Evolutionary conservation across 495 filamentous ascomycete genomes (phyloP), one percentile per base, ranked within the genome.

Genomic region (Sabuloglossum arenarium): DNA sequence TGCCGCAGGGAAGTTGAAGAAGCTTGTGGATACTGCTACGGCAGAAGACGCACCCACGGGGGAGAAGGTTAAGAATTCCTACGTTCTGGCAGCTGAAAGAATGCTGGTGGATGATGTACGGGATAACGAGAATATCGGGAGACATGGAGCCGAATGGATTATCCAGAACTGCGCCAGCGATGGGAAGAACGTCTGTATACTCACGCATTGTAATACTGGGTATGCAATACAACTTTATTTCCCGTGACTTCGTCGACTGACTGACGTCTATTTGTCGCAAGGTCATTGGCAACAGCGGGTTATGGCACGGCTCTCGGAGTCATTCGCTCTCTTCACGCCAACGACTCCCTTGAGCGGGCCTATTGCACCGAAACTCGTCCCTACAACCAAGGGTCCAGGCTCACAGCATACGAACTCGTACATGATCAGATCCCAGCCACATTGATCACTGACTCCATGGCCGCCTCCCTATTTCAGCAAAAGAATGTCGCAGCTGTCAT

Each of bases 171-270:
- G 47, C 12, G 25, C 1, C 5, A 11, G 47, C 28, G 12, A 6
- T 1, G 47, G 47, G 12, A 16, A 9, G 49, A 73, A 71, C 64
- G 73, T 80, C 19, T 82, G 81, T 10, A 81, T 97, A 30, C 66
- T 98, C 59, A 98, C 91, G 24, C 91, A 98, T 69, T 98, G 91
- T 70, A 98, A 98, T 66, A 97, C 91, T 2, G 93, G 91, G 77
- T 87, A 73, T 54, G 77, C 63, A 50, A 49, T 37, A 29, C 24
- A n/a, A 11, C n/a, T 37, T 47, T 47, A 12, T 61, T 52, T 45
- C 25, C 54, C 54, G 27, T 54, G 58, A 49, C 63, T 67, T 50
- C 67, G 30, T 45, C 4, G 19, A 56, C 11, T 25, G 19, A 49
- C 28, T 30, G 19, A 32, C 6, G 14, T 3, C 9, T 49, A 25